These are phyloP conservation scores for Pseudonitzschia pungens DNA, from an alignment of 108 stramenopile genomes.

Conservation along the genomic window DNA sequence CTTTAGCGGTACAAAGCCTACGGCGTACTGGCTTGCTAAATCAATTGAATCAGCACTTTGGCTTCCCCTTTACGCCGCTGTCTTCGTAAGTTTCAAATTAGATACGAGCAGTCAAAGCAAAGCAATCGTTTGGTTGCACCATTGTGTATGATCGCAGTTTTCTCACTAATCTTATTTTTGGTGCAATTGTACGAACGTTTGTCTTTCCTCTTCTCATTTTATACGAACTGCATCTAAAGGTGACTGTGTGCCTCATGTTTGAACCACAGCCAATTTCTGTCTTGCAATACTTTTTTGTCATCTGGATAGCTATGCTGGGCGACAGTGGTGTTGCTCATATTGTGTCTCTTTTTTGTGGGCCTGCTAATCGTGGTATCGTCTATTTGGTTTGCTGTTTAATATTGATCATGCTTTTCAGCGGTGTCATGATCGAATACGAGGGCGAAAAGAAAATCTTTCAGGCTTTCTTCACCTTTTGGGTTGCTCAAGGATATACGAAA, in stretches of 20 bases:
- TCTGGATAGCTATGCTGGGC: background rate
- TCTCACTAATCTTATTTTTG: no score
- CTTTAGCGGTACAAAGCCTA: slow-evolving; percentile 7
- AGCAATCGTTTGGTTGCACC: no score
- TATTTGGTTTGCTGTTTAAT: slow-evolving; percentile 1
- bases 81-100: background rate
- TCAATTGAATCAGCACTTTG: slow-evolving; percentile 7
- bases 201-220: no score
- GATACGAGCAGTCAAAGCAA: no score
- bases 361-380: slow-evolving; percentile 5
- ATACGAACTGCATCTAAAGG: background rate
- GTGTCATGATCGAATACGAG: slow-evolving; percentile 3
- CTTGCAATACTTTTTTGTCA: background rate
- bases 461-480: background rate
- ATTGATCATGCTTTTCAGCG: background rate
- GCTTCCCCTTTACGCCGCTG: slow-evolving; percentile 13
- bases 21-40: slow-evolving; percentile 18
- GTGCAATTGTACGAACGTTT: no score
- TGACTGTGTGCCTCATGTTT: background rate
- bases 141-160: no score
- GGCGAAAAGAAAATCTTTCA: background rate
- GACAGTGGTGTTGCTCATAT: background rate
- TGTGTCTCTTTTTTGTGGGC: background rate
- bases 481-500: background rate
- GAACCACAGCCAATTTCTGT: background rate